Evolutionary conservation across 2,329 filamentous ascomycete species (phyloP).

Genomic region (Fusarium longipes): DNA sequence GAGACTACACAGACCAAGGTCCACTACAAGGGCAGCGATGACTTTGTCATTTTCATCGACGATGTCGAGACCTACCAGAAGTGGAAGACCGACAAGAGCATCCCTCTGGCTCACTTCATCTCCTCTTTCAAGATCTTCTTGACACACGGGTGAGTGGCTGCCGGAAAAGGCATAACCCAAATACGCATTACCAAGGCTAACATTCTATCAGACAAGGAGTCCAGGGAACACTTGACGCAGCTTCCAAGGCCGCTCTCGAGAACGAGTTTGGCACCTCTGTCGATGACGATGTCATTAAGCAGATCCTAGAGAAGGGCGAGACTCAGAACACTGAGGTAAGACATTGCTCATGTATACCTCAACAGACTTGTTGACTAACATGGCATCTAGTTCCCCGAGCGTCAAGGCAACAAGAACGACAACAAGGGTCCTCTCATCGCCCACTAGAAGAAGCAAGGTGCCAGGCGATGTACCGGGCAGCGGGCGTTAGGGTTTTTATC

Average conservation of each 20-base stretch:
- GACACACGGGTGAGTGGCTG: conserved; percentile 78
- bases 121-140: conserved; percentile 89
- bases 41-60: conserved; percentile 71
- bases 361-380: conserved; percentile 9
- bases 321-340: conserved; percentile 70
- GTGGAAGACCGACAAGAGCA: conserved; percentile 83
- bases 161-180: background rate
- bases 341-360: background rate
- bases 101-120: conserved; percentile 86
- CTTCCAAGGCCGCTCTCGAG: conserved; percentile 79
- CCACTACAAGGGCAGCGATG: conserved; percentile 82
- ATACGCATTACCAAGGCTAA: conserved; percentile 23
- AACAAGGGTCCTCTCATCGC: conserved; percentile 57
- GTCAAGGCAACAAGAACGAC: conserved; percentile 66
- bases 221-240: conserved; percentile 81
- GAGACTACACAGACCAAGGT: conserved; percentile 79
- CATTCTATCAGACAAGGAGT: conserved; percentile 75
- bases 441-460: conserved; percentile 51
- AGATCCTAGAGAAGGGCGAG: conserved; percentile 82
- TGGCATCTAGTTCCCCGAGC: conserved; percentile 60
- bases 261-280: conserved; percentile 87
- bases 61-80: conserved; percentile 74
- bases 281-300: conserved; percentile 82
- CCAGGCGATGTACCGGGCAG: conserved; percentile 9
- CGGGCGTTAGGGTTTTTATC: conserved; percentile 21